Conservation (phyloP, 148 eudicot species). For the Chenopodium formosanum region DNA sequence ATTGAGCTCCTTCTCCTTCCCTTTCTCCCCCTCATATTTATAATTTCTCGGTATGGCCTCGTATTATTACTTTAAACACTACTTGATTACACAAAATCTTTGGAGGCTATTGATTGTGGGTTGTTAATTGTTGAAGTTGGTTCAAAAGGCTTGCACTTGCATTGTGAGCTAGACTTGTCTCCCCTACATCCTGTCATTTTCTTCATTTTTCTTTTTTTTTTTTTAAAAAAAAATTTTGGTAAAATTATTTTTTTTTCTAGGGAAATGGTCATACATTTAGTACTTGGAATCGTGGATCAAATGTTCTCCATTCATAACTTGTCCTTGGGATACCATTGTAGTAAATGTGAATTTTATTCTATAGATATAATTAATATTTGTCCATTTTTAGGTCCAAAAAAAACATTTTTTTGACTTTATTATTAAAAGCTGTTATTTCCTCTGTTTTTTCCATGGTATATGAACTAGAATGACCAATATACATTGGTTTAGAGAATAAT, state of each 20-base stretch:
- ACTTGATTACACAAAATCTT: no score
- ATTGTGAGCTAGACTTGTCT: neutral
- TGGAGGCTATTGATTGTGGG: constrained; percentile 28
- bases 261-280: neutral
- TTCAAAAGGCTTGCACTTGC: constrained; percentile 18
- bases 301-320: neutral
- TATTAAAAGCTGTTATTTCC: constrained; percentile 5
- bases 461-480: neutral
- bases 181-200: constrained; percentile 5
- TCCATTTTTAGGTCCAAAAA: neutral
- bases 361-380: neutral
- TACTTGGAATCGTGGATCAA: neutral
- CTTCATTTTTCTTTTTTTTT: neutral
- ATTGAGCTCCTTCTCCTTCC: neutral
- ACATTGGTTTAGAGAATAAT: constrained; percentile 6
- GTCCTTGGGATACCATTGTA: neutral
- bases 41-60: constrained; percentile 16
- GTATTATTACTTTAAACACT: no score
- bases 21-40: constrained; percentile 5
- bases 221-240: neutral
- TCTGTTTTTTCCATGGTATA: neutral
- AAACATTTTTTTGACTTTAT: neutral
- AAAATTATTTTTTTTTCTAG: neutral
- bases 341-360: constrained; percentile 4
- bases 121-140: constrained; percentile 28